Evolutionary conservation across 805 yeast genomes (phyloP), one percentile per base, ranked within the genome.

Genomic region (Yamadazyma ubonensis): DNA sequence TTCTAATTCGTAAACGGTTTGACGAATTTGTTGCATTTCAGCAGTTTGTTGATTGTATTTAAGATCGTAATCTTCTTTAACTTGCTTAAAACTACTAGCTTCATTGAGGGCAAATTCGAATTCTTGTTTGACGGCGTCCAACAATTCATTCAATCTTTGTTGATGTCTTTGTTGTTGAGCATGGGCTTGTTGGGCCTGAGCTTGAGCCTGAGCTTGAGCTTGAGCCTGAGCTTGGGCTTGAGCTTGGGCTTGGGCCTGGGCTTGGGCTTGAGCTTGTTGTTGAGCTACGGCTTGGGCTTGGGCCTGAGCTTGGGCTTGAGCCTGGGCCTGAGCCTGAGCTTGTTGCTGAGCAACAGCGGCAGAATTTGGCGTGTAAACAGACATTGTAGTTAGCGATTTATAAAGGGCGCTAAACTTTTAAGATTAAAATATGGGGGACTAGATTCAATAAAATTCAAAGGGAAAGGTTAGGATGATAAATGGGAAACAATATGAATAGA

Each of bases 21-120:
- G 95, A 55, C 96, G 79, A 43, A 91, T 89, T 60, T 86, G 95
- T 58, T 89, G 90, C 78, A 91, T 81, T 63, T 93, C 99, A 38
- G 83, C 85, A 42, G 88, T 82, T 65, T 91, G 97, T 66, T 90
- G 97, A 58, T 78, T 83, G 59, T 88, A 82, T 60, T 90, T 90
- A 52, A 83, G 71, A 63, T 91, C 98, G 53, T 81, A 86, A 59
- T 90, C 96, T 61, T 89, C 95, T 68, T 89, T 91, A 61, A 89
- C 96, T 61, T 86, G 79, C 54, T 91, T 79, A 65, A 81, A 86
- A 48, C 79, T 76, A 37, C 89, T 77, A 11, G 96, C 96, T 64
- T 91, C 97, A 56, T 79, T 80, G 47, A 86, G 76, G 36, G 90
- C 84, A 49, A 77, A 78, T 53, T 87, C 91, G 52, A 90, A 90